A percentile compares a stretch with the other conserved stretches of the same genome.
These are phyloP conservation scores for Trichoderma asperelloides DNA, from an alignment of 495 filamentous ascomycete species.

Conservation along the genomic window DNA sequence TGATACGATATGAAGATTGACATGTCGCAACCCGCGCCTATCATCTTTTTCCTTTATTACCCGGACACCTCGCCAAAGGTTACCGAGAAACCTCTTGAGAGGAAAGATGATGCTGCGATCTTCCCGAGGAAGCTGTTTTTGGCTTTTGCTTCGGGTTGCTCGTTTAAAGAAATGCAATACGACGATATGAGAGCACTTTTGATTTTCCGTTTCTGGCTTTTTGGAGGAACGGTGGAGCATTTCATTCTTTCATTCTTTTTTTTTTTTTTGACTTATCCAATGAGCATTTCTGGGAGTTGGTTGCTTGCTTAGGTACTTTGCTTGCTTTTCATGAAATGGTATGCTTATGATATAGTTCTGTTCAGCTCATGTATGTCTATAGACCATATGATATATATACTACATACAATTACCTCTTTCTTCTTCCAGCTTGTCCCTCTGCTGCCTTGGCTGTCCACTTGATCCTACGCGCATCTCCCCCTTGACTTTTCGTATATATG, in stretches of 20 bases:
- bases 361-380: neutral
- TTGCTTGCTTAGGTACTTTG: neutral
- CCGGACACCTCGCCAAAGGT: too few relatives aligned
- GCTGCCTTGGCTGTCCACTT: too few relatives aligned
- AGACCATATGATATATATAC: slow-evolving; percentile 12
- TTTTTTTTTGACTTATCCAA: neutral
- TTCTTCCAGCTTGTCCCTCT: too few relatives aligned
- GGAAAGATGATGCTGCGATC: neutral
- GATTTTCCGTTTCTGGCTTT: neutral
- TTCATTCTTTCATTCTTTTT: neutral
- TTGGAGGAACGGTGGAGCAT: neutral
- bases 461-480: too few relatives aligned
- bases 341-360: neutral
- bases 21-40: neutral
- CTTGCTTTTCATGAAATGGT: neutral
- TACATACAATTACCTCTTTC: neutral
- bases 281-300: slow-evolving; percentile 2
- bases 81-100: neutral
- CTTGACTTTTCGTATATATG: neutral
- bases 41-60: neutral
- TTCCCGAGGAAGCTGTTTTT: too few relatives aligned
- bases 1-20: slow-evolving; percentile 7
- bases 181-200: neutral
- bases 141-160: too few relatives aligned
- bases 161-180: neutral